A percentile compares a stretch with the other conserved stretches of the same genome.
These are phyloP conservation scores for Fusarium caatingaense DNA, from an alignment of 2,329 filamentous ascomycete genomes.

Conservation along the genomic window DNA sequence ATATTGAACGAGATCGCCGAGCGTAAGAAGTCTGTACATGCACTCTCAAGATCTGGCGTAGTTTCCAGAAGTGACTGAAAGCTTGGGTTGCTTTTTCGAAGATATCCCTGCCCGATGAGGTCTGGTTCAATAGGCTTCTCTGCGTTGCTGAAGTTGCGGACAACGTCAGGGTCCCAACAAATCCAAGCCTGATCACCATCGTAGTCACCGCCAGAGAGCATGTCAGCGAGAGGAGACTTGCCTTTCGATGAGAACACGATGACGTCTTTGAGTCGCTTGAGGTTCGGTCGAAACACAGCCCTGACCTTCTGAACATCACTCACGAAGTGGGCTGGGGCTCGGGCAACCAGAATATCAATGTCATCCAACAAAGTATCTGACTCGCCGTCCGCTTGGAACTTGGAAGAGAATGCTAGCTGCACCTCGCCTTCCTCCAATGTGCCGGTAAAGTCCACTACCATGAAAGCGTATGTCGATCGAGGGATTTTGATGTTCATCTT, in stretches of 20 bases:
- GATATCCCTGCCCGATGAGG: constrained; percentile 58
- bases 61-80: constrained; percentile 58
- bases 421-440: constrained; percentile 73
- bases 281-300: constrained; percentile 66
- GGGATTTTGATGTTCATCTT: constrained; percentile 71
- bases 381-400: constrained; percentile 67
- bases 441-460: constrained; percentile 74
- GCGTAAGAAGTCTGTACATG: constrained; percentile 60
- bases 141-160: constrained; percentile 74
- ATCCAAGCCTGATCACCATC: constrained; percentile 84
- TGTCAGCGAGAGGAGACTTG: constrained; percentile 70
- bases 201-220: constrained; percentile 83
- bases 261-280: constrained; percentile 79
- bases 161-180: constrained; percentile 76
- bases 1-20: constrained; percentile 69
- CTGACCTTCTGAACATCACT: constrained; percentile 79
- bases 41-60: constrained; percentile 46
- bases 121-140: constrained; percentile 50
- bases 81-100: constrained; percentile 60
- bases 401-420: constrained; percentile 74
- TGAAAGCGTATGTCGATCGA: constrained; percentile 71
- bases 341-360: constrained; percentile 72
- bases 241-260: constrained; percentile 79
- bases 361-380: constrained; percentile 66
- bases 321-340: constrained; percentile 75